phyloP scores from a whole-genome alignment of 179 eudicot genomes.

The Patellifolia procumbens region DNA sequence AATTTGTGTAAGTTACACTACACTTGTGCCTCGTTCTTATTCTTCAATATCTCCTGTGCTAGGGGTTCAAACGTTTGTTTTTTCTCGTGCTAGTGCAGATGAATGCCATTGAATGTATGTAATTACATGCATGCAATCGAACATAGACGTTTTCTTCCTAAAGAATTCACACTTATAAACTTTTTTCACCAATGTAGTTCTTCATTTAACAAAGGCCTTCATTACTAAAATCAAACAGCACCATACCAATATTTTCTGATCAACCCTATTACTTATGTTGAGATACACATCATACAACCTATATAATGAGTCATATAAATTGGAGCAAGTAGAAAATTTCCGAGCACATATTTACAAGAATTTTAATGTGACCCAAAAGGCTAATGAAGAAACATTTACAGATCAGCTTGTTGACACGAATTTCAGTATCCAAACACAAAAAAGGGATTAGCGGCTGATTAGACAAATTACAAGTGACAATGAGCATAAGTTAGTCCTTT shows the following conservation, averaged over 20 bases:
- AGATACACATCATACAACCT: neutral
- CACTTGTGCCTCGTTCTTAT: too few species aligned
- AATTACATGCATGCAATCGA: too few species aligned
- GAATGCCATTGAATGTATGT: too few species aligned
- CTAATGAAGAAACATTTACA: neutral
- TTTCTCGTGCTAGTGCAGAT: too few species aligned
- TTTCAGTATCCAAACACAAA: neutral
- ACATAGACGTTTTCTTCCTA: too few species aligned
- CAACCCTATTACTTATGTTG: neutral
- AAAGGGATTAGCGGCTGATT: neutral
- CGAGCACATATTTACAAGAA: neutral
- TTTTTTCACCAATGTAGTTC: neutral
- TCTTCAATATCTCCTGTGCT: too few species aligned
- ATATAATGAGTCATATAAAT: neutral
- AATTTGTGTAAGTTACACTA: too few species aligned
- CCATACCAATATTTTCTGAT: neutral
- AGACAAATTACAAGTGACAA: neutral
- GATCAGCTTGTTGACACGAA: neutral
- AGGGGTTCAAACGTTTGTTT: too few species aligned
- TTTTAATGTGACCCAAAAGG: neutral
- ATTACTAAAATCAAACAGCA: neutral
- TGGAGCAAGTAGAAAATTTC: neutral
- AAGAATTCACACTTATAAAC: neutral
- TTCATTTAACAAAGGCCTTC: too few species aligned
- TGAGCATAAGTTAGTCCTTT: neutral